A percentile compares a stretch with the other conserved stretches of the same genome.
Evolutionary conservation across 1,284 basidiomycete genomes (phyloP).

Genomic region (Xerocomus minutiporus): DNA sequence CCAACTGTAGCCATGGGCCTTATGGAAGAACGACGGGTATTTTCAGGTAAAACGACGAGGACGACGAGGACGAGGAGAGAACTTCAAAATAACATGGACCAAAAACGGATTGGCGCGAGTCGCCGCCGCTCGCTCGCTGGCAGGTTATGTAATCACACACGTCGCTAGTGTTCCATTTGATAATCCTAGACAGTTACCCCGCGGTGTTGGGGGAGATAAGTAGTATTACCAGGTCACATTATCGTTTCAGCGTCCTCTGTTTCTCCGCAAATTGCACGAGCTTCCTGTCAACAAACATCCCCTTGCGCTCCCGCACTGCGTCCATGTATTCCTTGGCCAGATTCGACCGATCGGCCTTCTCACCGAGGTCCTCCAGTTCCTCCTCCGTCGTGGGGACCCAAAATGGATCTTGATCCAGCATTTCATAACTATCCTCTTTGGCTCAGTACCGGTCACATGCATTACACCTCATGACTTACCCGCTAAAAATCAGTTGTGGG

Average conservation of each 20-base stretch:
- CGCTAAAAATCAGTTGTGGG: constrained; percentile 95
- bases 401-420: constrained; percentile 92
- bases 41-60: constrained; percentile 5
- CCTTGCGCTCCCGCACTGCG: constrained; percentile 84
- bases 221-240: constrained; percentile 1
- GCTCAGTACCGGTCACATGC: constrained; percentile 17
- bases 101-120: constrained; percentile 6
- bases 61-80: constrained; percentile 9
- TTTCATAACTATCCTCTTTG: constrained; percentile 60
- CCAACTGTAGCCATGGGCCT: constrained; percentile 27
- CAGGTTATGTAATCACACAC: constrained; percentile 24
- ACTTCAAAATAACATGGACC: constrained; percentile 17
- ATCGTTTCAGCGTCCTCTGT: constrained; percentile 92
- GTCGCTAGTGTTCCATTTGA: constrained; percentile 15
- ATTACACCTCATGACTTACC: constrained; percentile 45
- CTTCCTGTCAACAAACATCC: constrained; percentile 92
- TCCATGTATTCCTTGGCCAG: constrained; percentile 96
- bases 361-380: constrained; percentile 95
- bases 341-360: constrained; percentile 92
- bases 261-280: constrained; percentile 94
- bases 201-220: not conserved
- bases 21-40: not conserved
- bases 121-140: constrained; percentile 7
- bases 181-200: constrained; percentile 1
- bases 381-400: constrained; percentile 99